phyloP scores from a whole-genome alignment of 192 early-diverging fungal genomes.

The Coemansia sp. region DNA sequence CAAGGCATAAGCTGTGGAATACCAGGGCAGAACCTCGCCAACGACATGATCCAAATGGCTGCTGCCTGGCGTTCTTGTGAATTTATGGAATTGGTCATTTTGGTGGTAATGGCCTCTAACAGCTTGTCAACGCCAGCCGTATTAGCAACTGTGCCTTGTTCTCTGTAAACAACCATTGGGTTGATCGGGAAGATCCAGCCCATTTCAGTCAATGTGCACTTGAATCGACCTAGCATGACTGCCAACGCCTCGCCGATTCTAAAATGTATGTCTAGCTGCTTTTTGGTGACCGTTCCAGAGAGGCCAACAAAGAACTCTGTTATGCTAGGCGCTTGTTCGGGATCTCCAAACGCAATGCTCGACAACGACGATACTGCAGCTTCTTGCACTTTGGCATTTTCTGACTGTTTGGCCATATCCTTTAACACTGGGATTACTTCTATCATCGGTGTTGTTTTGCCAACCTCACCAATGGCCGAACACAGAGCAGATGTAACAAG shows the following conservation, averaged over 20 bases:
- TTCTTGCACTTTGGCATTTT: slow-evolving; percentile 81
- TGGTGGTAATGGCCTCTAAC: slow-evolving; percentile 15
- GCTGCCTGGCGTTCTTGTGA: slow-evolving; percentile 41
- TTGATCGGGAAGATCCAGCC: slow-evolving; percentile 36
- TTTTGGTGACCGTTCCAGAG: slow-evolving; percentile 59
- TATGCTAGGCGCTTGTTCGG: slow-evolving; percentile 25
- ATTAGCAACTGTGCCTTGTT: slow-evolving; percentile 20
- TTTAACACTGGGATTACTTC: slow-evolving; percentile 29
- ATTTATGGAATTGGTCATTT: slow-evolving; percentile 27
- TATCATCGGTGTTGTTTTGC: slow-evolving; percentile 23
- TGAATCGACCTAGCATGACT: slow-evolving; percentile 28
- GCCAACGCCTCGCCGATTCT: slow-evolving; percentile 81
- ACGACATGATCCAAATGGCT: slow-evolving; percentile 35
- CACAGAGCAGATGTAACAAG: slow-evolving; percentile 63
- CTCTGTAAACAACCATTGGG: slow-evolving; percentile 20
- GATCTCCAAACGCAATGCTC: slow-evolving; percentile 59
- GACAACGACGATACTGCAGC: slow-evolving; percentile 67
- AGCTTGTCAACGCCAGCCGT: slow-evolving; percentile 12
- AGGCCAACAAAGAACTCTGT: slow-evolving; percentile 58
- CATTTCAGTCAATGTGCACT: slow-evolving; percentile 28
- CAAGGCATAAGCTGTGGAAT: slow-evolving; percentile 40
- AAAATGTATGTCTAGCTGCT: slow-evolving; percentile 84
- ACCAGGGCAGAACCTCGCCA: slow-evolving; percentile 36
- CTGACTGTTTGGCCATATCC: slow-evolving; percentile 57
- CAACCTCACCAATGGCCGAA: slow-evolving; percentile 70